Percentiles rank a stretch among this genome's conserved stretches.
phyloP scores from a whole-genome alignment of 495 filamentous ascomycete genomes.

The Xylaria acuta region DNA sequence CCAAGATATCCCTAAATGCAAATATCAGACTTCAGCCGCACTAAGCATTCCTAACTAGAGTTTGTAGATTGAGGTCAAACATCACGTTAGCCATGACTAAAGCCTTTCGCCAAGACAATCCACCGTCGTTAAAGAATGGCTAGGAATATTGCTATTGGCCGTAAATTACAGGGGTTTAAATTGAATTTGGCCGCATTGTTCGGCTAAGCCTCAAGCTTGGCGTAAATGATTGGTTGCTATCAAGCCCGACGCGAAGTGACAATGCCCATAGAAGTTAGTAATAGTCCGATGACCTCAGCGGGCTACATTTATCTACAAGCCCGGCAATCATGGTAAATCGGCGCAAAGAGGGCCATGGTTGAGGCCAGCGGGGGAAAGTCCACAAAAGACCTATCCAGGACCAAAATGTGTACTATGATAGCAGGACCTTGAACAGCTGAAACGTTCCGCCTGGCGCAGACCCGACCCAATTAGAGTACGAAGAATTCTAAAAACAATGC shows the following conservation, averaged over 20 bases:
- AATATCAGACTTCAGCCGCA: not conserved
- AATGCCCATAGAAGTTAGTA: not conserved
- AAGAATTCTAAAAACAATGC: not conserved
- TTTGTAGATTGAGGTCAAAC: not conserved
- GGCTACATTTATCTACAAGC: not conserved
- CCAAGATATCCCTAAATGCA: not conserved
- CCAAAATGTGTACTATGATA: not conserved
- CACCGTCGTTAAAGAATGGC: not conserved
- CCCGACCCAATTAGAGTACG: constrained; percentile 16
- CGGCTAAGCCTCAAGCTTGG: constrained; percentile 33
- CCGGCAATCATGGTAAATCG: not conserved
- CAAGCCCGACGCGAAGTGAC: not conserved
- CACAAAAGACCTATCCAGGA: not conserved
- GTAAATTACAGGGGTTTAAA: not conserved
- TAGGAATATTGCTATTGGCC: not conserved
- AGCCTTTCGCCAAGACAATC: not conserved
- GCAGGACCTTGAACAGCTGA: constrained; percentile 14
- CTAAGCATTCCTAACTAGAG: not conserved
- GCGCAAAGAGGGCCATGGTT: not conserved
- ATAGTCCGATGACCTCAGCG: constrained; percentile 17
- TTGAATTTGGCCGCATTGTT: constrained; percentile 26
- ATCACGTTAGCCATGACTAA: not conserved
- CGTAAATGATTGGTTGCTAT: constrained; percentile 29
- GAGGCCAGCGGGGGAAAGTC: not conserved
- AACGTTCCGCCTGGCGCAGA: not conserved